phyloP scores from a whole-genome alignment of 2,329 filamentous ascomycete species.

The Pseudogymnoascus sp. region DNA sequence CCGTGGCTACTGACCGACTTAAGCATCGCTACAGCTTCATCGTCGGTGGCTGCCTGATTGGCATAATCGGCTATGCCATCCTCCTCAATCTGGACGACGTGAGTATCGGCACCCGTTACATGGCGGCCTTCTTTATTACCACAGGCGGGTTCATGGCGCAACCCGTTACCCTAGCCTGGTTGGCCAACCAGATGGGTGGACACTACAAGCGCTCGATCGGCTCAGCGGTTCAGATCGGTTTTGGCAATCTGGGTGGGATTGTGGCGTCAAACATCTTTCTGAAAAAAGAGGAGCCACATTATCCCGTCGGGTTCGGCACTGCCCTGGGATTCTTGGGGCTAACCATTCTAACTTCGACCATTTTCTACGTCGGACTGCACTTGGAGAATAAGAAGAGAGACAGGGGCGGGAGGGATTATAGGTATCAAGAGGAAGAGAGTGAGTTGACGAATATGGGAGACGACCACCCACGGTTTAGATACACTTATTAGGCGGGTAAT shows the following conservation, averaged over 20 bases:
- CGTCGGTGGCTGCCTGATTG: constrained; percentile 23
- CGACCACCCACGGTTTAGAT: constrained; percentile 42
- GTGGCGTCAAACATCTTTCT: constrained; percentile 32
- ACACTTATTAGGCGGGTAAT: constrained; percentile 22
- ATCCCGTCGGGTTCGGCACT: constrained; percentile 17
- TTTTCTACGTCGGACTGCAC: constrained; percentile 35
- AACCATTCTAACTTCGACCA: constrained; percentile 25
- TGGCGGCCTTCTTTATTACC: constrained; percentile 31
- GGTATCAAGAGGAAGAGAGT: constrained; percentile 29
- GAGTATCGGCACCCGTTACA: constrained; percentile 31
- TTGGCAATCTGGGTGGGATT: constrained; percentile 40
- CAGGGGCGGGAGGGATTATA: constrained; percentile 37
- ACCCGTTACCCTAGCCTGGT: constrained; percentile 37
- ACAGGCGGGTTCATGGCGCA: constrained; percentile 29
- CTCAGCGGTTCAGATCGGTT: constrained; percentile 40
- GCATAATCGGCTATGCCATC: constrained; percentile 29
- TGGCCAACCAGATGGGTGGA: constrained; percentile 44
- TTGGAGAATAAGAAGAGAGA: constrained; percentile 39
- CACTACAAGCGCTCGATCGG: constrained; percentile 45
- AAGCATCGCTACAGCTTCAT: constrained; percentile 32
- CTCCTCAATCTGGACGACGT: constrained; percentile 38
- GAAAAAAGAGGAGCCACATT: constrained; percentile 27
- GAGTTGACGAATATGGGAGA: constrained; percentile 38
- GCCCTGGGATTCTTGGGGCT: constrained; percentile 27
- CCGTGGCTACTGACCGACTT: constrained; percentile 29